Conservation (phyloP, 495 filamentous ascomycete genomes). For the Platismatia glauca region DNA sequence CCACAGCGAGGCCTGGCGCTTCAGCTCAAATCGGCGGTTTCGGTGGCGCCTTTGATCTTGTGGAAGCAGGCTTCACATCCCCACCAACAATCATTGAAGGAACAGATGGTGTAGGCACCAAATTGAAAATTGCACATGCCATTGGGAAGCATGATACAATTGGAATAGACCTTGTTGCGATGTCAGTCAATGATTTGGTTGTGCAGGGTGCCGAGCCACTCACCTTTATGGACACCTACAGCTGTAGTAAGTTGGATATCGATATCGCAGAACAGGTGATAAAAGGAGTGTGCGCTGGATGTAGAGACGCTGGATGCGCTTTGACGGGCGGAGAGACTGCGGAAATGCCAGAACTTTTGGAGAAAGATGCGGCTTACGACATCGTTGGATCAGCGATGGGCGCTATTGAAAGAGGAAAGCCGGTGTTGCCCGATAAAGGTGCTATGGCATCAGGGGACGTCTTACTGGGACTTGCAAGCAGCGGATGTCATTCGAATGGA, state of each 20-base stretch:
- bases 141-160: constrained; percentile 86
- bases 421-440: constrained; percentile 64
- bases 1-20: constrained; percentile 73
- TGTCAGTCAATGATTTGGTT: constrained; percentile 97
- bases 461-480: constrained; percentile 71
- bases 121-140: constrained; percentile 86
- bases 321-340: constrained; percentile 93
- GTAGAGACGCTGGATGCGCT: constrained; percentile 72
- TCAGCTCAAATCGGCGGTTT: constrained; percentile 92
- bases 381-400: constrained; percentile 82
- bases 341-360: constrained; percentile 92
- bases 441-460: constrained; percentile 75
- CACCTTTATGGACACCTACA: constrained; percentile 95
- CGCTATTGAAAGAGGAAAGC: constrained; percentile 54
- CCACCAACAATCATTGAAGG: constrained; percentile 71
- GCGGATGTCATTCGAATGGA: constrained; percentile 86
- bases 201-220: constrained; percentile 90
- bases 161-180: constrained; percentile 91
- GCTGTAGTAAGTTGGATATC: constrained; percentile 74
- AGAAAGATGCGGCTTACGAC: constrained; percentile 67
- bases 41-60: constrained; percentile 78
- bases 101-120: constrained; percentile 94
- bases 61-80: constrained; percentile 58
- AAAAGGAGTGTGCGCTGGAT: constrained; percentile 77
- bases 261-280: constrained; percentile 71